Evolutionary conservation across 495 filamentous ascomycete species (phyloP), one percentile per base, ranked within the genome.

Genomic region (Oidiodendron maius): DNA sequence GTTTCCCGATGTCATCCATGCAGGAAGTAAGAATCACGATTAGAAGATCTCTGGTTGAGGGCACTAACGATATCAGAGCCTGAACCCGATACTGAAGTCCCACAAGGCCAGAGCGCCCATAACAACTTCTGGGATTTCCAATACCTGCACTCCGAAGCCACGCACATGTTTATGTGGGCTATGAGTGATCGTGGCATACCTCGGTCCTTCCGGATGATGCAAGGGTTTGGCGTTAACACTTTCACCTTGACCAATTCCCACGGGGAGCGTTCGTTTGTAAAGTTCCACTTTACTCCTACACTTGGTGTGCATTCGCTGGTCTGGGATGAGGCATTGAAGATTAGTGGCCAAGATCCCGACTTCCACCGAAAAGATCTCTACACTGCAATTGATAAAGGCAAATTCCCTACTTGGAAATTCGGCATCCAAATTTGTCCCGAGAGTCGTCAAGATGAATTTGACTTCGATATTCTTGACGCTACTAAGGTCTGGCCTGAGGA

Each of bases 401-500:
- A 63, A 0, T 94, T 74, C 60, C 88, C 82, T 4, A 86, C 82
- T 53, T 95, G 87, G 87, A 84, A 82, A 58, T 91, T 94, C 57
- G 87, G 83, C 18, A 79, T 94, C 41, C 89, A 95, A 57, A 66
- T 78, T 2, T 78, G 91, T 32, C 77, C 82, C 0, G 87, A 91
- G 50, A 73, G 72, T 12, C 71, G 84, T 34, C 72, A 85, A 59
- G 69, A 93, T 57, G 81, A 89, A 38, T 95, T 95, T 54, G 87
- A 95, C 3, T 95, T 95, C 40, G 90, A 95, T 58, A 84, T 91
- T 47, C 73, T 95, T 5, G 90, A 96, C 55, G 84, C 88, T n/a
- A 95, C 90, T 26, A 95, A 96, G 66, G 58, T 93, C 28, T 95
- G 87, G 88, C 90, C 89, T 0, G 87, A 95, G 56, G 86, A 95